Evolutionary conservation across 2,329 filamentous ascomycete species (phyloP).

Genomic region (Colletotrichum sp.): DNA sequence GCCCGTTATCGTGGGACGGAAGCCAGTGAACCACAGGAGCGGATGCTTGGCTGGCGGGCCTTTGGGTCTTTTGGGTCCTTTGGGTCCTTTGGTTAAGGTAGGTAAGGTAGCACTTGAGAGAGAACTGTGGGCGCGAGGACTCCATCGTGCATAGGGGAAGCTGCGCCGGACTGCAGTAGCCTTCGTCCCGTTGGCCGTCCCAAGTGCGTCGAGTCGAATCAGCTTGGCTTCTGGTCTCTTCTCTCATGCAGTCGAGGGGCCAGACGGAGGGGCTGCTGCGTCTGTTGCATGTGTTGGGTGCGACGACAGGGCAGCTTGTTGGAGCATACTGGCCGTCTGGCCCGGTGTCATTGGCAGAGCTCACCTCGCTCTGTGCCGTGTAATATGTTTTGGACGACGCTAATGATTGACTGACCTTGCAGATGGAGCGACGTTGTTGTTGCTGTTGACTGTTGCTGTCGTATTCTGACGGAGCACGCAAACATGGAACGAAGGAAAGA

Average conservation of each 20-base stretch:
- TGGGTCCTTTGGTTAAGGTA: background rate
- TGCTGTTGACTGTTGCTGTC: background rate
- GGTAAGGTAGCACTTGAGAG: background rate
- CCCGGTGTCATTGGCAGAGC: background rate
- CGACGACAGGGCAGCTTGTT: background rate
- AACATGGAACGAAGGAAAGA: background rate
- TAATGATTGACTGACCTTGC: background rate
- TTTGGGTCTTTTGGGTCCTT: background rate
- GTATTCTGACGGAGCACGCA: background rate
- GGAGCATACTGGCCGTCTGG: background rate
- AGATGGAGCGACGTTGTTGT: background rate
- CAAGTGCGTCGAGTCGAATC: background rate
- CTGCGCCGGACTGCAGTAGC: constrained; percentile 1
- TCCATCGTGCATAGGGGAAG: constrained; percentile 1
- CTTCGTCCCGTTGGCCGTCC: background rate
- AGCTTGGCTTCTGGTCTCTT: background rate
- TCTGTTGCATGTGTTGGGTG: background rate
- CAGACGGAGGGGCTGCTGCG: background rate
- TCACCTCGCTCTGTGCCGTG: background rate
- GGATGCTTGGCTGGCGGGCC: background rate
- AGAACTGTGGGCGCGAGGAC: background rate
- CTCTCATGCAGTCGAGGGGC: background rate
- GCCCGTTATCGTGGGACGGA: background rate
- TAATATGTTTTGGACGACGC: background rate
- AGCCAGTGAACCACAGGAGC: background rate